Evolutionary conservation across 768 basidiomycete species (phyloP), one percentile per base, ranked within the genome.

Genomic region (Tephrocybe sp.): DNA sequence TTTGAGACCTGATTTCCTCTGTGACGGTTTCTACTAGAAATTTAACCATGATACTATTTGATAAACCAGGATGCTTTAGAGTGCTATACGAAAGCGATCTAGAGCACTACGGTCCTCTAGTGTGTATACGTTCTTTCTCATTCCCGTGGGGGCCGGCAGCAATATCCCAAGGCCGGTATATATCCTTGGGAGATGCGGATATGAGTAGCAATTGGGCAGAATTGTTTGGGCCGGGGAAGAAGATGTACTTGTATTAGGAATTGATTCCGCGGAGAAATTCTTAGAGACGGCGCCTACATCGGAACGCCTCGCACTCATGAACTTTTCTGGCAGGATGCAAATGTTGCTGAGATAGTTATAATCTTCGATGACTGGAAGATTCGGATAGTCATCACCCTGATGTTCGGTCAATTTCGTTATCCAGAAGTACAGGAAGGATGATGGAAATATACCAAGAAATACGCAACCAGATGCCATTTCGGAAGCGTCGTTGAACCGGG

Each of bases 401-500:
- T 47, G 36, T 13, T 15, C 21, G 29, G 13, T 24, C 56, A 13
- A 59, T 47, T 34, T 34, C 7, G 11, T n/a, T n/a, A n/a, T 18
- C 31, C 18, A 33, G 21, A 33, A 21, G 38, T 15, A 31, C 31
- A 5, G 39, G 41, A 45, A 47, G 23, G 34, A 36, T 2, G 30
- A 30, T 36, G 45, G 29, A 11, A 45, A 59, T 77, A 62, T 61
- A 88, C 86, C 66, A 80, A 80, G 66, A 90, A 89, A 71, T 90
- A 90, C 38, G 87, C 86, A 49, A 88, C 87, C 42, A 90, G 78
- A 68, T 91, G 88, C 88, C 88, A 91, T 75, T 88, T 88, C 38
- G 80, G 77, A 23, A 76, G 75, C 45, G 76, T 75, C 47, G 69
- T 70, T 31, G 75, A 69, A 41, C 79, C 82, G 30, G 82, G 83